These are phyloP conservation scores for Podaxis carcinomalis DNA, from an alignment of 768 basidiomycete species.

Conservation along the genomic window DNA sequence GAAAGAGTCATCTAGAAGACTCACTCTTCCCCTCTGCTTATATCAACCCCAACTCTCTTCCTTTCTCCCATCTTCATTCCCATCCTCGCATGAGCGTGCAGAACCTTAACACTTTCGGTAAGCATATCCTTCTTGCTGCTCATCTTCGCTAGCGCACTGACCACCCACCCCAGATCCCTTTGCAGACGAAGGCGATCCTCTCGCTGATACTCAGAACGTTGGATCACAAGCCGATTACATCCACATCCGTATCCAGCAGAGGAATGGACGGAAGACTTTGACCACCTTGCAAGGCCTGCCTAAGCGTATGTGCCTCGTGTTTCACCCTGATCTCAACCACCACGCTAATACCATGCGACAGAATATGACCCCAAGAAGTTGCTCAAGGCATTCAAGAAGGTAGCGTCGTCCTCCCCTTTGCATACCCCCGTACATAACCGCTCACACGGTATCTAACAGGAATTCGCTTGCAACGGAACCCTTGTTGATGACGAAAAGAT, in stretches of 20 bases:
- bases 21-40: slow-evolving; percentile 22
- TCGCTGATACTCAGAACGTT: slow-evolving; percentile 68
- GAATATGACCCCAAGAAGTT: slow-evolving; percentile 98
- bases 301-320: slow-evolving; percentile 56
- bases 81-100: slow-evolving; percentile 90
- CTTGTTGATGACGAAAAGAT: slow-evolving; percentile 94
- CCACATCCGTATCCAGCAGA: slow-evolving; percentile 97
- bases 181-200: slow-evolving; percentile 89
- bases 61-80: slow-evolving; percentile 36
- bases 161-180: slow-evolving; percentile 71
- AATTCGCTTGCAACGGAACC: slow-evolving; percentile 98
- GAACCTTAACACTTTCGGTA: slow-evolving; percentile 83
- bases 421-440: slow-evolving; percentile 3
- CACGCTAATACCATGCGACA: slow-evolving; percentile 25
- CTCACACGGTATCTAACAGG: slow-evolving; percentile 38
- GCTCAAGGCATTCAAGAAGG: slow-evolving; percentile 99
- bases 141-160: slow-evolving; percentile 5
- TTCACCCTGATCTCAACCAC: slow-evolving; percentile 4
- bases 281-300: slow-evolving; percentile 96
- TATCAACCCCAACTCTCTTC: slow-evolving; percentile 24
- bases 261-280: slow-evolving; percentile 98
- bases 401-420: slow-evolving; percentile 20
- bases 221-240: slow-evolving; percentile 82
- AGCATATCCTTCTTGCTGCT: slow-evolving; percentile 18
- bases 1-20: slow-evolving; percentile 14